Base-by-base conservation (phyloP, 306 rosid genomes). In the Quercus suber region DNA sequence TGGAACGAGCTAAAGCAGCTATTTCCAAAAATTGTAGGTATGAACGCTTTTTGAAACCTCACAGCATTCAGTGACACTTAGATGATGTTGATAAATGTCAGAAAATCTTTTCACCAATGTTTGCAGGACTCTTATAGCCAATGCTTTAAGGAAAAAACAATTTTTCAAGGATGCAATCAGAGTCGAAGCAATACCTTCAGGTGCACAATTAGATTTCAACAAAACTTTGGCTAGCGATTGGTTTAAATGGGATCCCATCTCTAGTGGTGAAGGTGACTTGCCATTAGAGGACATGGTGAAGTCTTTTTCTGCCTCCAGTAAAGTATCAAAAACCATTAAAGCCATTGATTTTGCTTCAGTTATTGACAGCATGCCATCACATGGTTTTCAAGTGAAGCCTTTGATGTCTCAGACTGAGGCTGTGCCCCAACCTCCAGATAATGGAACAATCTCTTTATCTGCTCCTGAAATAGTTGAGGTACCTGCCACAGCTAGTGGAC, bases 241-340 rank as follows among this genome's bases (percentile, higher is more conserved):
- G 82, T 81, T 89, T 18, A 84, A 87, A 71, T 95, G 94, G 96
- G 98, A 95, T 80, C 93, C 98, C 60, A 74, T 91, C 80, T 89
- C 99, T 76, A 90, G 92, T 71, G 97, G 98, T 51, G 92, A 89
- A 78, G 98, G 99, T 58, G 99, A 95, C 82, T 83, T 95, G 80
- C 73, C 79, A 61, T 82, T 93, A 83, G 97, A 90, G 49, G 94
- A 93, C 80, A 73, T 90, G 80, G 90, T 82, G 15, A 86, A 89
- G 70, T 84, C 96, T 60, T 87, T 86, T 78, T 71, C 81, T 60
- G 76, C 84, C 77, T 83, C 90, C 61, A 73, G 18, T 78, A 78
- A 91, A 60, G 84, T 69, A 73, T 81, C 97, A 33, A 89, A 89
- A 87, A 57, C 78, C 60, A 73, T 80, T 63, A 92, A 88, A 84